A percentile compares a stretch with the other conserved stretches of the same genome.
Evolutionary conservation across 2,329 filamentous ascomycete genomes (phyloP).

Genomic region (Xylaria sp.): DNA sequence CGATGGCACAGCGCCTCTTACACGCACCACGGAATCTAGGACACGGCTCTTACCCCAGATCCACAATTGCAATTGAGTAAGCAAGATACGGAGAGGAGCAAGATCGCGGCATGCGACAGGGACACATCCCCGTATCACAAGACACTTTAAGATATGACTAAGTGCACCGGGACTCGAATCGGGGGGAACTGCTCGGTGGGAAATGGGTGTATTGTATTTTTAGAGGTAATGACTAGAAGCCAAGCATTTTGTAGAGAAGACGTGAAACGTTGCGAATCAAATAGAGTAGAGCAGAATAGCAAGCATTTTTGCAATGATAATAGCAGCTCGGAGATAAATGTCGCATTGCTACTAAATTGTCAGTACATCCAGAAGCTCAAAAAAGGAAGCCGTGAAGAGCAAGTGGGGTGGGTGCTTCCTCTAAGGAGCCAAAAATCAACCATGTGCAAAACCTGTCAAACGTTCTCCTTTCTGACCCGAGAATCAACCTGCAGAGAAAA

Average conservation of each 20-base stretch:
- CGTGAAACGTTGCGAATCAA: neutral
- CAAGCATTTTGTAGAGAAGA: neutral
- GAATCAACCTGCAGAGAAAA: neutral
- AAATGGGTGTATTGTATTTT: neutral
- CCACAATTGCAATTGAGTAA: slow-evolving; percentile 38
- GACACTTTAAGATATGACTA: neutral
- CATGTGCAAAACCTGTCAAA: too few species aligned
- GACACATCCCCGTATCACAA: neutral
- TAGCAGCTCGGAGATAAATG: too few species aligned
- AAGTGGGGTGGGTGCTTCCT: too few species aligned
- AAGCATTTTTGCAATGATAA: too few species aligned
- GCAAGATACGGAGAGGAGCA: slow-evolving; percentile 5
- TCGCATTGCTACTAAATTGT: too few species aligned
- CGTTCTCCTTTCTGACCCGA: too few species aligned
- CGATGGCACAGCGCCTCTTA: neutral
- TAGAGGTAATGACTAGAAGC: neutral
- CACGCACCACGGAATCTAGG: slow-evolving; percentile 1
- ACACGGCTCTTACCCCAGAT: slow-evolving; percentile 8
- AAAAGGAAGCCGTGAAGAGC: too few species aligned
- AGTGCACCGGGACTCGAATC: neutral
- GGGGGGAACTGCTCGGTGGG: neutral
- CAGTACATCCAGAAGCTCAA: too few species aligned
- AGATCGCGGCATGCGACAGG: neutral
- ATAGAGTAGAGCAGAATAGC: neutral
- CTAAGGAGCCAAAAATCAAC: too few species aligned